A percentile compares a stretch with the other conserved stretches of the same genome.
Evolutionary conservation across 2,329 filamentous ascomycete genomes (phyloP).

Genomic region (Stemphylium vesicarium): DNA sequence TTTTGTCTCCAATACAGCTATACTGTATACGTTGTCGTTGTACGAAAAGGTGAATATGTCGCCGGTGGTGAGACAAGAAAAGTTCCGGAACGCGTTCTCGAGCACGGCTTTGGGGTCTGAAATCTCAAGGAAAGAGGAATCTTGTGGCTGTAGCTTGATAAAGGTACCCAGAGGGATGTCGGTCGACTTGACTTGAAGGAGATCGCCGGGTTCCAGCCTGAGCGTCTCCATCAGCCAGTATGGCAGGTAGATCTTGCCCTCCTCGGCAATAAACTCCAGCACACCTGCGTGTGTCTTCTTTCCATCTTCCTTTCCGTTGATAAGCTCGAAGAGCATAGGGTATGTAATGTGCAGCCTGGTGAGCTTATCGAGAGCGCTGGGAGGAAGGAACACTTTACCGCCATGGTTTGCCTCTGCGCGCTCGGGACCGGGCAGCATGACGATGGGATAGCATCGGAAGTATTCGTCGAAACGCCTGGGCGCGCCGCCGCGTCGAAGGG

Average conservation of each 20-base stretch:
- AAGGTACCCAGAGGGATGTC: conserved; percentile 87
- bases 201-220: conserved; percentile 85
- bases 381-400: conserved; percentile 97
- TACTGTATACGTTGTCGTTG: conserved; percentile 91
- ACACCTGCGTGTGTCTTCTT: conserved; percentile 92
- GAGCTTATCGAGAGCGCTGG: conserved; percentile 94
- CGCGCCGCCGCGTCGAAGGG: conserved; percentile 58
- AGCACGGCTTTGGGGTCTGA: conserved; percentile 96
- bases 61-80: conserved; percentile 89
- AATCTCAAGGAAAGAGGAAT: conserved; percentile 91
- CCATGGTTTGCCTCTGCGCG: conserved; percentile 91
- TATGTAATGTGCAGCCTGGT: conserved; percentile 96
- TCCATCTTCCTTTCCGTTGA: conserved; percentile 87
- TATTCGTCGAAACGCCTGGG: conserved; percentile 94
- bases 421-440: conserved; percentile 91
- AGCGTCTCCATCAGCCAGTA: conserved; percentile 98
- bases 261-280: conserved; percentile 95
- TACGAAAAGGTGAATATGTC: conserved; percentile 97
- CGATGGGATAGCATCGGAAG: conserved; percentile 94
- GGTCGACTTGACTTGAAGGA: conserved; percentile 93
- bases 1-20: conserved; percentile 92
- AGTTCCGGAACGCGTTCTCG: conserved; percentile 95
- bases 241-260: conserved; percentile 93
- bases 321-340: conserved; percentile 94
- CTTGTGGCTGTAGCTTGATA: conserved; percentile 97